Conservation (phyloP, 306 rosid species). For the Begonia loranthoides region DNA sequence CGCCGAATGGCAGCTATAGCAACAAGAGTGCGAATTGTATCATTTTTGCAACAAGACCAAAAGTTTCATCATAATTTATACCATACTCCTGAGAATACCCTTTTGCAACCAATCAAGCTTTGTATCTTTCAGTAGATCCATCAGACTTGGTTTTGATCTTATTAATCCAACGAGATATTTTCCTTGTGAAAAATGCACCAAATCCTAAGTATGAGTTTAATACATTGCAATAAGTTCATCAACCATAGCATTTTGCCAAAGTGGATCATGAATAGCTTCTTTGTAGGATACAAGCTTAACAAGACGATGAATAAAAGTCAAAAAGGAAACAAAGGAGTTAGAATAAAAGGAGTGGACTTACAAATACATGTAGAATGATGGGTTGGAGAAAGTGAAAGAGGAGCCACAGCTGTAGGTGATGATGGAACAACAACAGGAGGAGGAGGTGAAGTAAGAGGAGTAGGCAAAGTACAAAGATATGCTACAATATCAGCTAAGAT, state of each 20-base stretch:
- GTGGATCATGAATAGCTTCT: background rate
- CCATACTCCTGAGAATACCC: background rate
- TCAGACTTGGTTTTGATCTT: background rate
- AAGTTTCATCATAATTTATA: conserved; percentile 2
- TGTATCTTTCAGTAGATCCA: background rate
- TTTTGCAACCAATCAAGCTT: background rate
- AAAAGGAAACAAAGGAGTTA: no score
- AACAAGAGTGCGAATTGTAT: background rate
- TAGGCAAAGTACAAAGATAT: no score
- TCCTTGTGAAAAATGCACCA: background rate
- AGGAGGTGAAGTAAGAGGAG: no score
- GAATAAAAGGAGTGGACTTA: no score
- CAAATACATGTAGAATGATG: no score
- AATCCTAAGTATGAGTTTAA: background rate
- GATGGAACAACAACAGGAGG: no score
- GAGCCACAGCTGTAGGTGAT: no score
- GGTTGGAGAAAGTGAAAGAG: no score
- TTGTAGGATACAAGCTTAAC: background rate
- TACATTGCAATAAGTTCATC: background rate
- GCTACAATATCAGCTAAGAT: no score
- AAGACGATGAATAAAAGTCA: no score
- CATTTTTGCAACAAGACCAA: background rate
- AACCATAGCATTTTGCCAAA: background rate
- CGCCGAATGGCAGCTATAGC: background rate
- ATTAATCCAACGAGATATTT: background rate